Conservation (phyloP, 2,329 filamentous ascomycete genomes). For the Myriosclerotinia curreyana region DNA sequence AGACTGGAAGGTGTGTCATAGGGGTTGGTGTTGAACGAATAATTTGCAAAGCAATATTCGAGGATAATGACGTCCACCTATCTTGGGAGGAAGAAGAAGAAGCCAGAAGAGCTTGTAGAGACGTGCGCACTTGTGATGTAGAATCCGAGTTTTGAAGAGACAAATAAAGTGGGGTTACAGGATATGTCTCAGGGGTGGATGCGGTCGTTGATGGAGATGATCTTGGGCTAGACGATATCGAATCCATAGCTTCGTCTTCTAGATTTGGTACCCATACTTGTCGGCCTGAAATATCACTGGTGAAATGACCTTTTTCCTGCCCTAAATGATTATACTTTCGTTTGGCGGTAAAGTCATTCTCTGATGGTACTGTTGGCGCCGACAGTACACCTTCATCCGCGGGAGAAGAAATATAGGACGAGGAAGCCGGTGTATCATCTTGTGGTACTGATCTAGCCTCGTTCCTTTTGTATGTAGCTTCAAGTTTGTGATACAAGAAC, state of each 20-base stretch:
- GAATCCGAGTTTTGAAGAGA: slow-evolving; percentile 31
- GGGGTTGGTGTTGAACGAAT: slow-evolving; percentile 37
- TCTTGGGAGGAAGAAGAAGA: slow-evolving; percentile 32
- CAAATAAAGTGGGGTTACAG: slow-evolving; percentile 35
- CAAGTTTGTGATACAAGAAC: slow-evolving; percentile 34
- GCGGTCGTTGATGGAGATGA: slow-evolving; percentile 37
- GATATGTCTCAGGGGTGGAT: slow-evolving; percentile 33
- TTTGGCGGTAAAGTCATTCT: slow-evolving; percentile 34
- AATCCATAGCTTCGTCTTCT: slow-evolving; percentile 29
- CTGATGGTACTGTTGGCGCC: slow-evolving; percentile 34
- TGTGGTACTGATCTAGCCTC: slow-evolving; percentile 24
- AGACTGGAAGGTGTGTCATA: slow-evolving; percentile 35
- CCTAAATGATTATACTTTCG: slow-evolving; percentile 23
- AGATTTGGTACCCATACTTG: slow-evolving; percentile 34
- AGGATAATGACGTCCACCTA: slow-evolving; percentile 34
- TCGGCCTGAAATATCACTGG: slow-evolving; percentile 27
- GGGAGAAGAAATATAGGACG: slow-evolving; percentile 32
- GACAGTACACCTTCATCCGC: slow-evolving; percentile 33
- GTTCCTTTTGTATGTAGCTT: slow-evolving; percentile 29
- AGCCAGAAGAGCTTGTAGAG: slow-evolving; percentile 37
- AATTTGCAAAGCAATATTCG: slow-evolving; percentile 38
- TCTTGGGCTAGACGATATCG: slow-evolving; percentile 33
- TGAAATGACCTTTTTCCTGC: slow-evolving; percentile 32
- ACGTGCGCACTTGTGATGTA: slow-evolving; percentile 33
- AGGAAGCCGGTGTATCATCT: slow-evolving; percentile 33